A percentile compares a stretch with the other conserved stretches of the same genome.
These are phyloP conservation scores for Boletus pseudo-olivaceus DNA, from an alignment of 768 basidiomycete species.

Conservation along the genomic window DNA sequence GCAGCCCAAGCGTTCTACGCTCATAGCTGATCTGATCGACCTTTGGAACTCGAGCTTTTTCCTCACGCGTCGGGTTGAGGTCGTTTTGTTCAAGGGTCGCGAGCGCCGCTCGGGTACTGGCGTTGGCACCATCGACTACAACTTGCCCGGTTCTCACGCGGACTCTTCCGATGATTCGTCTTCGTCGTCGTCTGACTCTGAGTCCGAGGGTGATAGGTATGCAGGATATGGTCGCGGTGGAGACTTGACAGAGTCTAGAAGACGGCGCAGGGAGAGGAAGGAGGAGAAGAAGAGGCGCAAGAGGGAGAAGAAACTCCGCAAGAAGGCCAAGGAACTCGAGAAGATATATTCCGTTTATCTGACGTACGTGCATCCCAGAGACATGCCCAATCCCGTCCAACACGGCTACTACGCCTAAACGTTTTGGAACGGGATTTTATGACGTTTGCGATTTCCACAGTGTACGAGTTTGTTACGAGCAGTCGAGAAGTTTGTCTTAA, in stretches of 20 bases:
- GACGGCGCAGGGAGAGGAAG: conserved; percentile 50
- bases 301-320: conserved; percentile 62
- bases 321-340: conserved; percentile 55
- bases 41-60: conserved; percentile 82
- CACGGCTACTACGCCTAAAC: conserved; percentile 28
- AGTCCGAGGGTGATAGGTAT: conserved; percentile 41
- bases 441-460: neutral
- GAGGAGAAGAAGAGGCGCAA: conserved; percentile 59
- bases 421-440: neutral
- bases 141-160: conserved; percentile 47
- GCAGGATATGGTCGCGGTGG: conserved; percentile 43
- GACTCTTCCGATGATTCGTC: conserved; percentile 39
- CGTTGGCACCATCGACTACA: conserved; percentile 52
- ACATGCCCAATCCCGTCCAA: conserved; percentile 22
- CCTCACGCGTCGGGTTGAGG: conserved; percentile 67
- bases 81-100: conserved; percentile 76
- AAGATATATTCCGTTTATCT: conserved; percentile 65
- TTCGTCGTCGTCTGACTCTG: conserved; percentile 39
- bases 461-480: neutral
- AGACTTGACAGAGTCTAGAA: conserved; percentile 49
- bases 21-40: conserved; percentile 70
- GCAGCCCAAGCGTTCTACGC: conserved; percentile 52
- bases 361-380: conserved; percentile 42
- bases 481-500: neutral
- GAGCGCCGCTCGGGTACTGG: conserved; percentile 70